Evolutionary conservation across 345 rosid genomes (phyloP).

Genomic region (Euclidium syriacum): DNA sequence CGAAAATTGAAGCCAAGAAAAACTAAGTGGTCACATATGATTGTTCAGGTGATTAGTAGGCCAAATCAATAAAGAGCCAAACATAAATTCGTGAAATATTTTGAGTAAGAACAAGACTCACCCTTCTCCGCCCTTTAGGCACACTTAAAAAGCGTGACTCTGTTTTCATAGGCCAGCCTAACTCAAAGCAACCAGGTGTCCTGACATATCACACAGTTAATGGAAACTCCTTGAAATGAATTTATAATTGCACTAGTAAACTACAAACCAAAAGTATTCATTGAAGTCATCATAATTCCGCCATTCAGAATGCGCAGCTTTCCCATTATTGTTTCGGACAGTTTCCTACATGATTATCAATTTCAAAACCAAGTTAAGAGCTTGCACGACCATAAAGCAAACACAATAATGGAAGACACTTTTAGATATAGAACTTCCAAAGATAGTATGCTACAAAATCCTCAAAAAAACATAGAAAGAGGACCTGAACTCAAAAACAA

Average conservation of each 20-base stretch:
- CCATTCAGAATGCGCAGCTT: constrained; percentile 97
- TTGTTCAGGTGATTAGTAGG: not conserved
- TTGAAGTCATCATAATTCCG: constrained; percentile 99
- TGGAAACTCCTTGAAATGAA: constrained; percentile 1
- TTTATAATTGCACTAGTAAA: not conserved
- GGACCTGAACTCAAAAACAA: not conserved
- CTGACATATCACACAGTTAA: constrained; percentile 38
- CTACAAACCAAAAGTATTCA: constrained; percentile 89
- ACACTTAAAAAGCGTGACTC: constrained; percentile 49
- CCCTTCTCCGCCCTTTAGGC: constrained; percentile 73
- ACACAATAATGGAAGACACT: constrained; percentile 1
- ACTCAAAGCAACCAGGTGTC: constrained; percentile 91
- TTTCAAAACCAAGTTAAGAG: constrained; percentile 11
- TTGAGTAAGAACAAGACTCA: constrained; percentile 32
- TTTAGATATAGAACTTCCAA: not conserved
- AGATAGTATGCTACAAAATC: constrained; percentile 3
- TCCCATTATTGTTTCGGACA: constrained; percentile 67
- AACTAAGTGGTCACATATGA: constrained; percentile 1
- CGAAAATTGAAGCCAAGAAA: not conserved
- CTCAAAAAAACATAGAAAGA: constrained; percentile 2
- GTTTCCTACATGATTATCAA: constrained; percentile 55
- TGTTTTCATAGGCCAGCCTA: constrained; percentile 69
- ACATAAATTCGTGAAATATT: constrained; percentile 14
- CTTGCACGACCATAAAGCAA: constrained; percentile 8
- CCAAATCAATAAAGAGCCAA: constrained; percentile 1